Conservation (phyloP, 2,329 filamentous ascomycete species). For the Gliomastix tumulicola region DNA sequence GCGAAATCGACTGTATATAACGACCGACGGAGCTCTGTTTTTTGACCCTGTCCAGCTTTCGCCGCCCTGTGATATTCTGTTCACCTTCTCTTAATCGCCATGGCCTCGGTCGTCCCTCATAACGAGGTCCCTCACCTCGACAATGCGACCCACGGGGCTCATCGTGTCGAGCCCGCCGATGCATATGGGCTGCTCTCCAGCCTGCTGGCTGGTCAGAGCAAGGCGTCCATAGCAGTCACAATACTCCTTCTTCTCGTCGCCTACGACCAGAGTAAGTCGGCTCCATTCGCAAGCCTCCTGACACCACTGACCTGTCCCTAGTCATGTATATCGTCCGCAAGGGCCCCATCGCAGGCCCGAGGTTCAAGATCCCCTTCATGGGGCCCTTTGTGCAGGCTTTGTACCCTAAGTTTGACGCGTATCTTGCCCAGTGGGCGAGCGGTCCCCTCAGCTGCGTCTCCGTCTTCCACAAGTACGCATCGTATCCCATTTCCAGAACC, state of each 20-base stretch:
- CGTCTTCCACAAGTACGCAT: constrained; percentile 70
- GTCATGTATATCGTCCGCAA: constrained; percentile 56
- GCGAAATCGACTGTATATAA: too few relatives aligned
- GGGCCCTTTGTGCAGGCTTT: constrained; percentile 72
- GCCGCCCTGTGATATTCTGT: too few relatives aligned
- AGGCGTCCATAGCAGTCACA: constrained; percentile 13
- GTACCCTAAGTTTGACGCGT: constrained; percentile 65
- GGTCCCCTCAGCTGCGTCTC: constrained; percentile 77
- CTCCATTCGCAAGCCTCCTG: not conserved
- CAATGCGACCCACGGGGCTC: not conserved
- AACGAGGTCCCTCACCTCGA: not conserved
- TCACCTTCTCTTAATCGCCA: too few relatives aligned
- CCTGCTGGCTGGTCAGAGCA: constrained; percentile 1
- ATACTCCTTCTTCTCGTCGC: constrained; percentile 20
- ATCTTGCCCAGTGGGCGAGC: constrained; percentile 71
- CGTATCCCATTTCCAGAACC: not conserved
- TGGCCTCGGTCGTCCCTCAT: not conserved
- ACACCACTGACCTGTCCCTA: constrained; percentile 2
- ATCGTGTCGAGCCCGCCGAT: not conserved
- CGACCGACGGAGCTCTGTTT: too few relatives aligned
- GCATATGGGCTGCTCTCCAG: not conserved
- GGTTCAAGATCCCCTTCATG: constrained; percentile 61
- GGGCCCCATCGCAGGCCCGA: constrained; percentile 54
- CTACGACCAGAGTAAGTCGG: constrained; percentile 30
- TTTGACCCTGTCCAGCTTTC: too few relatives aligned